These are phyloP conservation scores for Aspergillus sojae DNA, from an alignment of 2,329 filamentous ascomycete species.

Conservation along the genomic window DNA sequence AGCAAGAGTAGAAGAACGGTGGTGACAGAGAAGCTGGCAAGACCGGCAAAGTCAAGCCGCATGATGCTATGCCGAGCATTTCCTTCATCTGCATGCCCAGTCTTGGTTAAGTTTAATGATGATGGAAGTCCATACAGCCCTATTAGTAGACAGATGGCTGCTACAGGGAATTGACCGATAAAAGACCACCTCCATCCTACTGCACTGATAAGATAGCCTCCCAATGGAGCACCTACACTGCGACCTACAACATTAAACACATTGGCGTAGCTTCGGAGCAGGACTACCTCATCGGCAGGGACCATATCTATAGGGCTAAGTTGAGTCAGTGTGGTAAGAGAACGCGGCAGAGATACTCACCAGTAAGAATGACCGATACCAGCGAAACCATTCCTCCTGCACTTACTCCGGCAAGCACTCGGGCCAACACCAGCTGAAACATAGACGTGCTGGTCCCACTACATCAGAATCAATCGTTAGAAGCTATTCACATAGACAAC, in stretches of 20 bases:
- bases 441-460: slow-evolving; percentile 16
- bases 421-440: slow-evolving; percentile 35
- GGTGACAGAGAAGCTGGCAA: slow-evolving; percentile 11
- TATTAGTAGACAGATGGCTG: slow-evolving; percentile 53
- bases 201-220: slow-evolving; percentile 69
- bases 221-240: slow-evolving; percentile 66
- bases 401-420: slow-evolving; percentile 40
- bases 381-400: slow-evolving; percentile 42
- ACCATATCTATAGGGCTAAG: slow-evolving; percentile 39
- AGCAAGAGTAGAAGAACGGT: slow-evolving; percentile 12
- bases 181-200: slow-evolving; percentile 75
- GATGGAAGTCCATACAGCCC: slow-evolving; percentile 18
- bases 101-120: slow-evolving; percentile 2
- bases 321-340: neutral
- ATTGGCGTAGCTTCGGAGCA: slow-evolving; percentile 50
- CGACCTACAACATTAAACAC: slow-evolving; percentile 47
- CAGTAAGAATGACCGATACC: slow-evolving; percentile 45
- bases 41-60: slow-evolving; percentile 16
- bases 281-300: slow-evolving; percentile 46
- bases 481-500: neutral
- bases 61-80: neutral
- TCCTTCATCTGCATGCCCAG: neutral
- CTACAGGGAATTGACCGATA: slow-evolving; percentile 59
- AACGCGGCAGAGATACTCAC: slow-evolving; percentile 5
- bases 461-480: neutral